Conservation (phyloP, 306 rosid genomes). For the Canavalia gladiata region DNA sequence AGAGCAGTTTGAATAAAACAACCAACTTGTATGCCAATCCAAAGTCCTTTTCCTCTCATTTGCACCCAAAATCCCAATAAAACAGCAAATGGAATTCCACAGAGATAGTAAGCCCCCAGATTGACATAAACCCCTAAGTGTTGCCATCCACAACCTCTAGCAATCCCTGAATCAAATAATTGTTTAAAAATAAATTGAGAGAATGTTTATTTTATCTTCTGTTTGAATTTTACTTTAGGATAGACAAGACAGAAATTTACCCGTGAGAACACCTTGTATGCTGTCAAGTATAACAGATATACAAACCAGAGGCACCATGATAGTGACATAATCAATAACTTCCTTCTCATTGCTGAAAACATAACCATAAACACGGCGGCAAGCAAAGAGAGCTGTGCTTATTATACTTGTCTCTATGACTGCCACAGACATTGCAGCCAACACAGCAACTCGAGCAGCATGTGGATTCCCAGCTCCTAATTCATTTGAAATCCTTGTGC, state of each 20-base stretch:
- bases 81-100: slow-evolving; percentile 70
- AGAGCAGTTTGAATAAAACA: slow-evolving; percentile 52
- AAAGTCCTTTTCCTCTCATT: slow-evolving; percentile 64
- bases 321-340: slow-evolving; percentile 70
- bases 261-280: slow-evolving; percentile 67
- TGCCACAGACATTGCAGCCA: slow-evolving; percentile 56
- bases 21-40: slow-evolving; percentile 73
- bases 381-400: slow-evolving; percentile 53
- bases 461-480: slow-evolving; percentile 70
- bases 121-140: slow-evolving; percentile 68
- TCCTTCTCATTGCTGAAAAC: slow-evolving; percentile 68
- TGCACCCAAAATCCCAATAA: slow-evolving; percentile 57
- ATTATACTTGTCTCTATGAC: slow-evolving; percentile 51
- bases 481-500: slow-evolving; percentile 82
- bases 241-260: slow-evolving; percentile 38
- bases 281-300: slow-evolving; percentile 62
- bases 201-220: no score
- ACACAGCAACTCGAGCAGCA: slow-evolving; percentile 61
- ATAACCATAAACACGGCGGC: slow-evolving; percentile 65
- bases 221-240: no score
- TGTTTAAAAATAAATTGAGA: not conserved
- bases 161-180: slow-evolving; percentile 53
- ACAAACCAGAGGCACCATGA: slow-evolving; percentile 71
- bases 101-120: slow-evolving; percentile 68
- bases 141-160: slow-evolving; percentile 82